Evolutionary conservation across 768 basidiomycete species (phyloP), one percentile per base, ranked within the genome.

Genomic region (Tylopilus subfusipes): DNA sequence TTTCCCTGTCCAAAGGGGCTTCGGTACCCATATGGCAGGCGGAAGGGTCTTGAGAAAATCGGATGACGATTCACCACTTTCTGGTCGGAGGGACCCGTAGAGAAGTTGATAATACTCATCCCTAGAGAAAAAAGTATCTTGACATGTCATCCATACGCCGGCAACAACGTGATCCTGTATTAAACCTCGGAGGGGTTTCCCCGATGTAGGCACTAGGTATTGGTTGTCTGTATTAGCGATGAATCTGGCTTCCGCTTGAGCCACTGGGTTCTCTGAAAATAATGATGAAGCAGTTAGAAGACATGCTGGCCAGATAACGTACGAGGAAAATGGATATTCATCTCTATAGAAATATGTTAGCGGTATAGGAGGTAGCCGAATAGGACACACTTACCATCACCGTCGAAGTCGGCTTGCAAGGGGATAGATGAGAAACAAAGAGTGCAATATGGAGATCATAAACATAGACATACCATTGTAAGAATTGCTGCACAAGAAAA

Each of bases 311-410:
- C 4, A 34, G 50, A 43, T 36, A 13, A 76, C 90, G 74, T 71
- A 92, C 93, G 96, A 63, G 97, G 95, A 63, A 99, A 99, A 76
- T 99, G 97, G 46, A 99, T 93, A 73, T 99, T 99, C 96, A 99
- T 99, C 71, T 99, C 96, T 93, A 57, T 24, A 11, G 44, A 39
- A 54, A 36, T 27, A 24, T 31, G 53, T 55, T 13, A 68, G 52
- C 27, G 16, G 24, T 13, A 29, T 42, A 38, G 14, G 19, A 33
- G 46, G 33, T 24, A 9, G 52, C 29, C 19, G 42, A 51, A 11
- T 30, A 34, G 31, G 42, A 43, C 33, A 49, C 61, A 68, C 79
- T 63, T 56, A 86, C 88, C 88, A 73, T 96, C 93, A 59, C 93
- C 93, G 62, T 96, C 93, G 64, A 96, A 96, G 71, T 96, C 93